These are phyloP conservation scores for Entophlyctis helioformis DNA, from an alignment of 192 early-diverging fungal genomes.

Conservation along the genomic window DNA sequence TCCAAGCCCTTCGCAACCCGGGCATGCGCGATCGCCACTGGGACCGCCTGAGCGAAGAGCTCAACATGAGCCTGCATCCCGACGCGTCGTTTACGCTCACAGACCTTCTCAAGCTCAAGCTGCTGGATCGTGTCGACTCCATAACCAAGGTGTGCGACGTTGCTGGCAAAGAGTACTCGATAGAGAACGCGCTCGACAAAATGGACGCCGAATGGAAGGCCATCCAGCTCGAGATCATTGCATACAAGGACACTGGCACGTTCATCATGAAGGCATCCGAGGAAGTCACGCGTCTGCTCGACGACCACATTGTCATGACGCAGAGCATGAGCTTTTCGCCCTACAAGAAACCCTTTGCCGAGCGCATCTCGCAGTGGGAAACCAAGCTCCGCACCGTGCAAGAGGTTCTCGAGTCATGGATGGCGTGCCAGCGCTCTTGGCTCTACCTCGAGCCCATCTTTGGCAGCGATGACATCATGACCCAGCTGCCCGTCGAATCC, in stretches of 20 bases:
- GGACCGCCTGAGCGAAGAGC: constrained; percentile 39
- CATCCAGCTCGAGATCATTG: constrained; percentile 37
- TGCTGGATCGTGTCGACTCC: constrained; percentile 35
- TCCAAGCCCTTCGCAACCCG: constrained; percentile 46
- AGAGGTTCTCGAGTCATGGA: constrained; percentile 49
- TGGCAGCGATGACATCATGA: constrained; percentile 46
- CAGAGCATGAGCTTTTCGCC: constrained; percentile 50
- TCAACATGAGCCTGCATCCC: constrained; percentile 34
- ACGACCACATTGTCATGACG: constrained; percentile 55
- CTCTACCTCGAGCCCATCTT: constrained; percentile 53
- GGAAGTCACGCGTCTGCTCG: constrained; percentile 38
- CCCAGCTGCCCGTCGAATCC: constrained; percentile 41
- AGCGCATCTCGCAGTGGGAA: constrained; percentile 42
- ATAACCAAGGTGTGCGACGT: constrained; percentile 49
- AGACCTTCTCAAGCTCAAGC: constrained; percentile 39
- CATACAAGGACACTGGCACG: constrained; percentile 51
- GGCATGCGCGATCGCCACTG: constrained; percentile 51
- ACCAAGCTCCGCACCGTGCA: constrained; percentile 43
- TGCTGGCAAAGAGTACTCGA: constrained; percentile 52
- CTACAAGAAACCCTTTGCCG: constrained; percentile 48
- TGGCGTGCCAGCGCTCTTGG: constrained; percentile 45
- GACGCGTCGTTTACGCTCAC: constrained; percentile 33
- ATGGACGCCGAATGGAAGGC: constrained; percentile 48
- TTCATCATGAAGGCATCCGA: constrained; percentile 48
- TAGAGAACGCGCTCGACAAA: constrained; percentile 46